Evolutionary conservation across 2,329 filamentous ascomycete genomes (phyloP), one percentile per base, ranked within the genome.

Genomic region (Sphaerulina populicola): DNA sequence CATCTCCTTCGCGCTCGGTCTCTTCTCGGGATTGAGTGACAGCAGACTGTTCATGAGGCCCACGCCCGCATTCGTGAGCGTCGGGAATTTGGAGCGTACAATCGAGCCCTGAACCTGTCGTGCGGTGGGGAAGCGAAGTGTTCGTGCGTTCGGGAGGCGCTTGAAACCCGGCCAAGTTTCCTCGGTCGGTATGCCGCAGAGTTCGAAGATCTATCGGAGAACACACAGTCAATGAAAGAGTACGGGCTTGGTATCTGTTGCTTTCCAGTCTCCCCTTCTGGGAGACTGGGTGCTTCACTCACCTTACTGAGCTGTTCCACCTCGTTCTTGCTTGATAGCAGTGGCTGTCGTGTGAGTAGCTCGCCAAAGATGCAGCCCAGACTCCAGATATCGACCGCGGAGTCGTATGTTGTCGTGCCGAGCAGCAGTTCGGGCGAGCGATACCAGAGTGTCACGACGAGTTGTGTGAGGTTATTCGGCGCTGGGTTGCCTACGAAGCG

Each of bases 391-490:
- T 97, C 93, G 61, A 97, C 77, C 54, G 86, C 80, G 1, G 77
- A 72, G 53, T 78, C 83, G 71, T 98, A 98, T 12, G 76, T 77
- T 33, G 79, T 78, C 0, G 86, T 75, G 5, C 93, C 93, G 2
- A 97, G 81, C 1, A 98, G 78, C 9, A 97, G 78, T 70, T 97
- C 93, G 0, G 93, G 93, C 0, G 87, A 79, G 51, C 93, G 86
- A 69, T 98, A 98, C 93, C 93, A 98, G 6, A 98, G 78, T 6
- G 93, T 98, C 14, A 97, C 91, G 56, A 98, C 93, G 42, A 97
- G 80, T 66, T 91, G 86, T 2, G 93, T 97, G 54, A 97, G 77
- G 56, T 86, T 85, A 1, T 82, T 78, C 4, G 76, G 74, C 0
- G 82, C 76, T 3, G 91, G 89, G 60, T 88, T 82, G 45, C 86